A percentile compares a stretch with the other conserved stretches of the same genome.
Conservation (phyloP, 2,329 filamentous ascomycete genomes). For the Diaporthe australafricana region DNA sequence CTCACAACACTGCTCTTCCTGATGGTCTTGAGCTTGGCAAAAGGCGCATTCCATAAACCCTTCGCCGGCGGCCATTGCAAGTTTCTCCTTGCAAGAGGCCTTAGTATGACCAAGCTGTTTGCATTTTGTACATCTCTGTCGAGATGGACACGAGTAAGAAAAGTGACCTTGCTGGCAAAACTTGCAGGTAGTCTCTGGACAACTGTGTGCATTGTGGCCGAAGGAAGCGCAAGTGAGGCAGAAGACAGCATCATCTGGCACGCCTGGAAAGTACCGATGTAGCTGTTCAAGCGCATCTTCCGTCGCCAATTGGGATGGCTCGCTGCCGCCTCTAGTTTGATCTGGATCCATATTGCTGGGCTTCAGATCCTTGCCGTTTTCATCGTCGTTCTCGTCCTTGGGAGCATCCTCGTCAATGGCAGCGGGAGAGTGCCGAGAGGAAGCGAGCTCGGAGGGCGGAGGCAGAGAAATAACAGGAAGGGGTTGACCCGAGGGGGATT, state of each 20-base stretch:
- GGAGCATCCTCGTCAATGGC: background rate
- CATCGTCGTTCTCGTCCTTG: background rate
- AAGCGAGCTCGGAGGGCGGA: background rate
- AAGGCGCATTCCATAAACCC: slow-evolving; percentile 67
- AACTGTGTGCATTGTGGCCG: slow-evolving; percentile 59
- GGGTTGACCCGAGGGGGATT: background rate
- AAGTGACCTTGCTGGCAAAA: slow-evolving; percentile 63
- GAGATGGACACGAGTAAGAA: slow-evolving; percentile 62
- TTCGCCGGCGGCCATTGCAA: slow-evolving; percentile 56
- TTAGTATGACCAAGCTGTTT: slow-evolving; percentile 70
- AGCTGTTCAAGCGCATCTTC: slow-evolving; percentile 54
- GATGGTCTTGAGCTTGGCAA: slow-evolving; percentile 67
- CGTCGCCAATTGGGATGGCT: background rate
- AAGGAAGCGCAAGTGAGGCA: slow-evolving; percentile 64
- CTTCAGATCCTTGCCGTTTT: background rate
- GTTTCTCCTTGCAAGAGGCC: slow-evolving; percentile 65
- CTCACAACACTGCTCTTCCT: slow-evolving; percentile 69
- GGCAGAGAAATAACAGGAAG: background rate
- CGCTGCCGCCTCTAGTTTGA: background rate
- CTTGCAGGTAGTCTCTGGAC: slow-evolving; percentile 59
- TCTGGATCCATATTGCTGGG: background rate
- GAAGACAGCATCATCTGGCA: slow-evolving; percentile 53
- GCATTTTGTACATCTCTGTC: slow-evolving; percentile 68
- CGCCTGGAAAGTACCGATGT: slow-evolving; percentile 63
- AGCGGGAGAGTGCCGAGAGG: background rate